A percentile compares a stretch with the other conserved stretches of the same genome.
Conservation (phyloP, 495 filamentous ascomycete genomes). For the Penicillium steckii region DNA sequence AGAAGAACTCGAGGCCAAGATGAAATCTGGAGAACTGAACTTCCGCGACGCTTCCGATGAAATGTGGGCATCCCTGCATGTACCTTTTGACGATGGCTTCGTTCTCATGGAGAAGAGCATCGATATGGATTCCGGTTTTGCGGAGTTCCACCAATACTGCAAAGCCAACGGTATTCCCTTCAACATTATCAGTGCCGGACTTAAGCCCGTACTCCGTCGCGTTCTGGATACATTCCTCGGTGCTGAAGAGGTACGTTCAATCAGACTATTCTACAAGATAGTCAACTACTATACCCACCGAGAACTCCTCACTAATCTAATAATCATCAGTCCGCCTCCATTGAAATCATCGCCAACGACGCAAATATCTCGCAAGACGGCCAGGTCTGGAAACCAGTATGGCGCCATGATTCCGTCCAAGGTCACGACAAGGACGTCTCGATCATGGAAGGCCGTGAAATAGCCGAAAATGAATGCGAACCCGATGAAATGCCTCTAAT, state of each 20-base stretch:
- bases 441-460: conserved; percentile 57
- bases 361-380: conserved; percentile 59
- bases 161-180: conserved; percentile 64
- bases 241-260: conserved; percentile 48
- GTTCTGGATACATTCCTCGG: conserved; percentile 67
- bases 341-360: conserved; percentile 73
- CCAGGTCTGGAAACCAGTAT: conserved; percentile 65
- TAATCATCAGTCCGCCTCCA: conserved; percentile 45
- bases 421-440: conserved; percentile 71
- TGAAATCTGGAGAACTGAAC: conserved; percentile 64
- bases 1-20: conserved; percentile 61
- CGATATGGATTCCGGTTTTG: conserved; percentile 66
- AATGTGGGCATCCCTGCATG: conserved; percentile 69
- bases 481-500: conserved; percentile 68
- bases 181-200: conserved; percentile 70
- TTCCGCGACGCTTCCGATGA: conserved; percentile 76
- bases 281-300: too few species aligned
- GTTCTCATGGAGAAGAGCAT: conserved; percentile 63
- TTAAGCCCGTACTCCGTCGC: conserved; percentile 62
- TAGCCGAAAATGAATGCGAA: conserved; percentile 51
- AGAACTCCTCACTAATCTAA: conserved; percentile 1
- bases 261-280: too few species aligned
- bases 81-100: conserved; percentile 75
- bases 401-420: conserved; percentile 65
- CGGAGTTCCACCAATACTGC: conserved; percentile 66